Evolutionary conservation across 2,329 filamentous ascomycete genomes (phyloP).

Genomic region (Peltaster fructicola): DNA sequence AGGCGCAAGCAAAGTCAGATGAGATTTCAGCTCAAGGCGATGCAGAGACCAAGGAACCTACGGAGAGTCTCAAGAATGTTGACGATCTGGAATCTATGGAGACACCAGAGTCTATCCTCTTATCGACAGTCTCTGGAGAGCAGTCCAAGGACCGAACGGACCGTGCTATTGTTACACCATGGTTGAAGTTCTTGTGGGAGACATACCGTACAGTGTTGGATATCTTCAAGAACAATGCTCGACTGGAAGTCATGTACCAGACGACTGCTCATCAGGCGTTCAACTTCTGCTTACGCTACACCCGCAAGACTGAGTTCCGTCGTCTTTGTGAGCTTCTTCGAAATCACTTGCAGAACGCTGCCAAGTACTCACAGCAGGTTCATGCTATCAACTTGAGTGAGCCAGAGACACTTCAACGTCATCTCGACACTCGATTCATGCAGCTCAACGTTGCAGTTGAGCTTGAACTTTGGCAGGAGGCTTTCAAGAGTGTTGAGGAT

Average conservation of each 20-base stretch:
- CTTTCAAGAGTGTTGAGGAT: conserved; percentile 97
- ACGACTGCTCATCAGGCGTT: conserved; percentile 95
- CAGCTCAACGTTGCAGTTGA: conserved; percentile 97
- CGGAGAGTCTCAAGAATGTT: conserved; percentile 54
- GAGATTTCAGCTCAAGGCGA: conserved; percentile 68
- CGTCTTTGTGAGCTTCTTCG: conserved; percentile 93
- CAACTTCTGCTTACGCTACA: conserved; percentile 96
- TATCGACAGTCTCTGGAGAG: conserved; percentile 94
- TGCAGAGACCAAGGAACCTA: conserved; percentile 63
- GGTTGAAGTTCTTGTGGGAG: conserved; percentile 99
- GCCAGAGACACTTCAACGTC: conserved; percentile 88
- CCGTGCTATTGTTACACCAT: conserved; percentile 92
- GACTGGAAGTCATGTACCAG: conserved; percentile 95
- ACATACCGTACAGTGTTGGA: conserved; percentile 96
- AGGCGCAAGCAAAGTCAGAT: conserved; percentile 88
- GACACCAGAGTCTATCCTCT: conserved; percentile 92
- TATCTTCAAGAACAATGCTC: conserved; percentile 97
- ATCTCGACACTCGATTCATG: conserved; percentile 94
- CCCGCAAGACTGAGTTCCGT: conserved; percentile 97
- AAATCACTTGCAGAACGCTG: conserved; percentile 96
- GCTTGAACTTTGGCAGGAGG: conserved; percentile 96
- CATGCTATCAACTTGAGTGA: conserved; percentile 98
- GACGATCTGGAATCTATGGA: conserved; percentile 95
- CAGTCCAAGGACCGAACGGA: conserved; percentile 95
- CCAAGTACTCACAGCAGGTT: conserved; percentile 98